A percentile compares a stretch with the other conserved stretches of the same genome.
phyloP scores from a whole-genome alignment of 1,284 basidiomycete genomes.

The Gastroboletus turbinatus region DNA sequence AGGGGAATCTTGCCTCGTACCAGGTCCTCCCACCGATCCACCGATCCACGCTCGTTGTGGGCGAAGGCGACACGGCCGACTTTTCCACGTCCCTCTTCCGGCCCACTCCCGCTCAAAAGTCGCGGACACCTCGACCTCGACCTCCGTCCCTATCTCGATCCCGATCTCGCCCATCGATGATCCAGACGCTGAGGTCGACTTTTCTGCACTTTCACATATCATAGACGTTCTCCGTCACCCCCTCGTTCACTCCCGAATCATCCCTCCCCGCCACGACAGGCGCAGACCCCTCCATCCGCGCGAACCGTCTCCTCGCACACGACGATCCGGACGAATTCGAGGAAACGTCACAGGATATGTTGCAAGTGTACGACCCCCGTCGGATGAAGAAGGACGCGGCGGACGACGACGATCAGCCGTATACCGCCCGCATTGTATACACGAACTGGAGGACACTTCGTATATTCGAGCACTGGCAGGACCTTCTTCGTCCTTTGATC shows the following conservation, averaged over 20 bases:
- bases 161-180: not conserved
- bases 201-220: conserved; percentile 26
- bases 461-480: conserved; percentile 29
- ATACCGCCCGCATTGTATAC: conserved; percentile 43
- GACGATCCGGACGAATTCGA: conserved; percentile 10
- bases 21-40: conserved; percentile 5
- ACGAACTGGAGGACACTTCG: conserved; percentile 49
- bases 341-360: conserved; percentile 19
- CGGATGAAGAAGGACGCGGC: conserved; percentile 22
- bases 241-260: conserved; percentile 29
- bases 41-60: conserved; percentile 17
- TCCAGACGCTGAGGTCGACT: not conserved
- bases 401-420: conserved; percentile 16
- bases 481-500: conserved; percentile 11
- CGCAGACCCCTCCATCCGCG: conserved; percentile 37
- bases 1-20: conserved; percentile 38
- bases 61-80: conserved; percentile 18
- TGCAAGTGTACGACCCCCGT: conserved; percentile 16
- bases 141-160: not conserved
- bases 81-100: conserved; percentile 27
- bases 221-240: conserved; percentile 33
- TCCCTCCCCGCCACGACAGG: conserved; percentile 40
- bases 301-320: conserved; percentile 33
- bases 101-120: conserved; percentile 12
- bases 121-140: not conserved